Percentiles rank a stretch among this genome's conserved stretches.
These are phyloP conservation scores for Cutaneotrichosporon cavernicola DNA, from an alignment of 1,284 basidiomycete genomes.

Conservation along the genomic window DNA sequence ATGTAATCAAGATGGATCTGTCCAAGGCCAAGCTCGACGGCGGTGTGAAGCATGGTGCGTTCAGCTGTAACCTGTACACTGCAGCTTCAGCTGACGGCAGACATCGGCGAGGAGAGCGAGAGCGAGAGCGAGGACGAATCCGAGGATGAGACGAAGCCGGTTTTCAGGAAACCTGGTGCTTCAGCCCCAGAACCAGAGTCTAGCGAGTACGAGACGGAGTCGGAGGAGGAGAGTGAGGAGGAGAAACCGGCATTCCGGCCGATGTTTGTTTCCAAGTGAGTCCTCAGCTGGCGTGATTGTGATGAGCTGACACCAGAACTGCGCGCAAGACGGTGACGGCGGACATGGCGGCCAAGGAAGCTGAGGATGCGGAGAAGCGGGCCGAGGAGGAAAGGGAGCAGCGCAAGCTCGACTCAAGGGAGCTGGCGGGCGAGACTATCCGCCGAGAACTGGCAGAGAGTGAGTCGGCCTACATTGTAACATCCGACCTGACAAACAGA, in stretches of 20 bases:
- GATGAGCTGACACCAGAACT: constrained; percentile 29
- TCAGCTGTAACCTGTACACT: not conserved
- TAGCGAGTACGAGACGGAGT: constrained; percentile 53
- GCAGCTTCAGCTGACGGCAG: constrained; percentile 11
- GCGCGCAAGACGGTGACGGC: constrained; percentile 40
- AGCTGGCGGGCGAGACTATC: constrained; percentile 52
- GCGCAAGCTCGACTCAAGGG: constrained; percentile 48
- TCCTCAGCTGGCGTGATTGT: no score
- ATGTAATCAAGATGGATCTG: constrained; percentile 38
- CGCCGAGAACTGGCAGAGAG: constrained; percentile 50
- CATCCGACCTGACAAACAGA: constrained; percentile 56
- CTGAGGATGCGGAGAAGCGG: constrained; percentile 40
- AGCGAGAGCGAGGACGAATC: constrained; percentile 35
- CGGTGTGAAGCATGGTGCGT: constrained; percentile 36
- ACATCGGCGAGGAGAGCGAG: constrained; percentile 24
- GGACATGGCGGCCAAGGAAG: constrained; percentile 43
- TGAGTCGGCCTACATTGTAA: constrained; percentile 19
- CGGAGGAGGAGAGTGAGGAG: constrained; percentile 44
- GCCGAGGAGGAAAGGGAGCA: constrained; percentile 47
- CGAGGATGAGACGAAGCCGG: constrained; percentile 38
- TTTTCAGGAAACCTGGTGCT: constrained; percentile 21
- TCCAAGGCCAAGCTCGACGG: constrained; percentile 44
- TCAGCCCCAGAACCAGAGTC: constrained; percentile 35
- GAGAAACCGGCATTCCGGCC: constrained; percentile 52
- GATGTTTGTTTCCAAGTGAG: constrained; percentile 51